These are phyloP conservation scores for Xylaria intraflava DNA, from an alignment of 495 filamentous ascomycete species.

Conservation along the genomic window DNA sequence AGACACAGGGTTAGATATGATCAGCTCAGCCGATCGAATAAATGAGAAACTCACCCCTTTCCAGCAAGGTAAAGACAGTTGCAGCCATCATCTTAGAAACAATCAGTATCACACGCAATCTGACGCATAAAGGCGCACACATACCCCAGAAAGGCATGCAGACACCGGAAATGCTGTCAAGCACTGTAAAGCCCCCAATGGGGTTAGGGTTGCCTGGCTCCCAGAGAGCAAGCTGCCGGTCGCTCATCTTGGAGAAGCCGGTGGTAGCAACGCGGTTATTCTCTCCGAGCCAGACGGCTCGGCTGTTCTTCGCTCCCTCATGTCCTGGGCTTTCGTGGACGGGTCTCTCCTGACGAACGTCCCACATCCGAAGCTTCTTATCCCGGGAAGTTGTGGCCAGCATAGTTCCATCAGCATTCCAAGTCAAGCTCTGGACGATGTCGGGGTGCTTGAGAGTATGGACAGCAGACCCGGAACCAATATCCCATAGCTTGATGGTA, in stretches of 20 bases:
- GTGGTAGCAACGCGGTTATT: constrained; percentile 91
- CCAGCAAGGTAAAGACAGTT: constrained; percentile 91
- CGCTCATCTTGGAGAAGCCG: constrained; percentile 96
- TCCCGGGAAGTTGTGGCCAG: constrained; percentile 92
- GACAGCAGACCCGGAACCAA: constrained; percentile 65
- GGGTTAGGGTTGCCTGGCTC: constrained; percentile 82
- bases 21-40: neutral
- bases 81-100: constrained; percentile 64
- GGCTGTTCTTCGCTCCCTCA: constrained; percentile 91
- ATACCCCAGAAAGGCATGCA: constrained; percentile 98
- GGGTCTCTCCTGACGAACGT: constrained; percentile 84
- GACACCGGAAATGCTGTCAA: constrained; percentile 94
- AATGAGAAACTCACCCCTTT: constrained; percentile 65
- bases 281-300: constrained; percentile 93
- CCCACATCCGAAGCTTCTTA: constrained; percentile 97
- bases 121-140: neutral
- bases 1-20: constrained; percentile 8
- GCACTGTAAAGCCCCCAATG: constrained; percentile 75
- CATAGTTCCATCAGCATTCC: constrained; percentile 86
- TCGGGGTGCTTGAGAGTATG: constrained; percentile 77
- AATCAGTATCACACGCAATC: constrained; percentile 22
- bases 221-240: constrained; percentile 92
- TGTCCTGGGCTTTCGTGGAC: constrained; percentile 82
- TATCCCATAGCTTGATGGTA: constrained; percentile 94
- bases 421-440: constrained; percentile 90